These are phyloP conservation scores for Stylosanthes scabra DNA, from an alignment of 331 rosid genomes.

Conservation along the genomic window DNA sequence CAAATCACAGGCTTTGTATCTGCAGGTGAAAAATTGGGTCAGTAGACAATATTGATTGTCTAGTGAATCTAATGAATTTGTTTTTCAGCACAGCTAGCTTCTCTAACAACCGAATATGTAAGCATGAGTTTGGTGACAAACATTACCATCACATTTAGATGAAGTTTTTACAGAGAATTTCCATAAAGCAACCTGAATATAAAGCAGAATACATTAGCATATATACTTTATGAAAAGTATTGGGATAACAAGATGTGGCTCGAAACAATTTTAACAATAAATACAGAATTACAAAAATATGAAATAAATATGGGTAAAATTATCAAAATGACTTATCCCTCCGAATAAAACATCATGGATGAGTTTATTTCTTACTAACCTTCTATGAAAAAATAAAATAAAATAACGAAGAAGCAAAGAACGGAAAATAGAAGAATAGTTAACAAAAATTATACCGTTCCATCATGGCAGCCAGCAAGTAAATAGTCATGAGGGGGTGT, in stretches of 20 bases:
- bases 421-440: slow-evolving; percentile 29
- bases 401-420: slow-evolving; percentile 11
- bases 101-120: slow-evolving; percentile 31
- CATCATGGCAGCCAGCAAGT: slow-evolving; percentile 96
- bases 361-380: slow-evolving; percentile 12
- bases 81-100: slow-evolving; percentile 35
- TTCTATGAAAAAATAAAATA: not conserved
- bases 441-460: slow-evolving; percentile 64
- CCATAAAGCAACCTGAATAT: slow-evolving; percentile 90
- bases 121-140: slow-evolving; percentile 25
- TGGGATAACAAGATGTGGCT: slow-evolving; percentile 15
- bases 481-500: slow-evolving; percentile 78
- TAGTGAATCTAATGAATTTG: not conserved
- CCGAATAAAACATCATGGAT: slow-evolving; percentile 23
- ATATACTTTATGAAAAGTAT: slow-evolving; percentile 17
- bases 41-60: slow-evolving; percentile 16
- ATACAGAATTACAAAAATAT: slow-evolving; percentile 26
- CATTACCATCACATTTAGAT: slow-evolving; percentile 65
- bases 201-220: slow-evolving; percentile 43
- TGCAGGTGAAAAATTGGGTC: slow-evolving; percentile 47
- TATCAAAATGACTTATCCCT: not conserved
- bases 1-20: slow-evolving; percentile 84
- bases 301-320: not conserved
- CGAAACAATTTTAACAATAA: slow-evolving; percentile 25
- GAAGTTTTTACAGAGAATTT: slow-evolving; percentile 64